phyloP scores from a whole-genome alignment of 2,329 filamentous ascomycete species.

The Scedosporium dehoogii region DNA sequence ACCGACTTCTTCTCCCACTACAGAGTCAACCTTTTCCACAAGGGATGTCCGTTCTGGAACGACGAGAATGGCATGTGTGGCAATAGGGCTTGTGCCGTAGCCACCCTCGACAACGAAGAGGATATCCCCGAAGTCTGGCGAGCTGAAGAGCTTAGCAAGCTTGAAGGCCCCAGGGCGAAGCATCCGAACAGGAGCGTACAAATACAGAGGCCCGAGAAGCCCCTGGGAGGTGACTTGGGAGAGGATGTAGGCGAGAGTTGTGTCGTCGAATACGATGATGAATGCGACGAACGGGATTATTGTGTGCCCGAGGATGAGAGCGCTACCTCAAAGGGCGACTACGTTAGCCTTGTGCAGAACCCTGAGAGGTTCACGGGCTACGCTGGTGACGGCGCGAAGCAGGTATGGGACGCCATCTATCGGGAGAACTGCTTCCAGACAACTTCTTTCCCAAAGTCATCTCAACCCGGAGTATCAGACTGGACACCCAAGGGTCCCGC shows the following conservation, averaged over 20 bases:
- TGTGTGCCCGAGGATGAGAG: conserved; percentile 94
- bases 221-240: conserved; percentile 73
- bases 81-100: conserved; percentile 92
- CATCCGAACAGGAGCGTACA: conserved; percentile 74
- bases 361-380: conserved; percentile 74
- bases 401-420: conserved; percentile 96
- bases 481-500: conserved; percentile 36
- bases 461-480: conserved; percentile 37
- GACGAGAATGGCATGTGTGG: conserved; percentile 91
- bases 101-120: conserved; percentile 89
- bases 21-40: conserved; percentile 87
- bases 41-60: conserved; percentile 91
- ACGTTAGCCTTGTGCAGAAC: conserved; percentile 15
- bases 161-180: conserved; percentile 82
- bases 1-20: conserved; percentile 99
- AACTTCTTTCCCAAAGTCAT: conserved; percentile 52
- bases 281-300: conserved; percentile 94
- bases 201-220: conserved; percentile 58
- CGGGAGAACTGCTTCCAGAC: conserved; percentile 89
- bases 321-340: conserved; percentile 79
- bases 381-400: conserved; percentile 68
- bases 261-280: conserved; percentile 93
- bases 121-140: conserved; percentile 90
- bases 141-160: conserved; percentile 80
- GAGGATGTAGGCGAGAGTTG: conserved; percentile 89